Percentiles rank a stretch among this genome's conserved stretches.
Evolutionary conservation across 2,329 filamentous ascomycete genomes (phyloP).

Genomic region (Alternaria alternata): DNA sequence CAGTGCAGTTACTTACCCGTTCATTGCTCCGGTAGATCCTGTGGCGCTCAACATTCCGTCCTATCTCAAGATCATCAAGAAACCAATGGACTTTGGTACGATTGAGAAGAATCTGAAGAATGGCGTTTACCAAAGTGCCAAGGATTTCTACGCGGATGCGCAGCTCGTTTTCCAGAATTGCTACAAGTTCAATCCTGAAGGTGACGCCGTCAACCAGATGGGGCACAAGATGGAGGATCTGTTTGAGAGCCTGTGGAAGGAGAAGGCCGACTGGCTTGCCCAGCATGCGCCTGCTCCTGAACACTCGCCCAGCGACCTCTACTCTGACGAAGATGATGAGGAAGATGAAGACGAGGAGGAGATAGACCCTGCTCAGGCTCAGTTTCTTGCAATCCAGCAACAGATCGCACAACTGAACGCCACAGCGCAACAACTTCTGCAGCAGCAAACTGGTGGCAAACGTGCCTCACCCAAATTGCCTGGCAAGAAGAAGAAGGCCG

Average conservation of each 20-base stretch:
- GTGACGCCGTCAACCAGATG: slow-evolving; percentile 75
- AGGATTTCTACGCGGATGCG: slow-evolving; percentile 86
- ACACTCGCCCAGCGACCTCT: slow-evolving; percentile 64
- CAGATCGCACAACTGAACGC: slow-evolving; percentile 73
- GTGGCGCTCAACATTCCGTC: slow-evolving; percentile 92
- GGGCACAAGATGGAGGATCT: slow-evolving; percentile 77
- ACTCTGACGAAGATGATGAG: slow-evolving; percentile 70
- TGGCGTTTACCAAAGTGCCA: slow-evolving; percentile 80
- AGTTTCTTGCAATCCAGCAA: slow-evolving; percentile 63
- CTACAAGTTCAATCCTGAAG: slow-evolving; percentile 86
- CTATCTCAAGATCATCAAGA: slow-evolving; percentile 93
- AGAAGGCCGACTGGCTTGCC: slow-evolving; percentile 82
- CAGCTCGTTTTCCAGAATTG: slow-evolving; percentile 88
- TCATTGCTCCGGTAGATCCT: slow-evolving; percentile 86
- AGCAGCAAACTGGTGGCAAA: slow-evolving; percentile 55
- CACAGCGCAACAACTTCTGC: slow-evolving; percentile 66
- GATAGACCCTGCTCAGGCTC: slow-evolving; percentile 53
- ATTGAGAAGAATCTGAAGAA: slow-evolving; percentile 77
- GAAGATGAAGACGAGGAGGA: slow-evolving; percentile 73
- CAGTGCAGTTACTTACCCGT: slow-evolving; percentile 72
- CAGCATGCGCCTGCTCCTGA: slow-evolving; percentile 74
- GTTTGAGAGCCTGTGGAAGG: slow-evolving; percentile 78
- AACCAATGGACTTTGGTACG: slow-evolving; percentile 94
- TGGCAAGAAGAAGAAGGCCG: slow-evolving; percentile 56
- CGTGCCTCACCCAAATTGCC: slow-evolving; percentile 62